These are phyloP conservation scores for Pyrus hybrid DNA, from an alignment of 331 rosid genomes.

Conservation along the genomic window DNA sequence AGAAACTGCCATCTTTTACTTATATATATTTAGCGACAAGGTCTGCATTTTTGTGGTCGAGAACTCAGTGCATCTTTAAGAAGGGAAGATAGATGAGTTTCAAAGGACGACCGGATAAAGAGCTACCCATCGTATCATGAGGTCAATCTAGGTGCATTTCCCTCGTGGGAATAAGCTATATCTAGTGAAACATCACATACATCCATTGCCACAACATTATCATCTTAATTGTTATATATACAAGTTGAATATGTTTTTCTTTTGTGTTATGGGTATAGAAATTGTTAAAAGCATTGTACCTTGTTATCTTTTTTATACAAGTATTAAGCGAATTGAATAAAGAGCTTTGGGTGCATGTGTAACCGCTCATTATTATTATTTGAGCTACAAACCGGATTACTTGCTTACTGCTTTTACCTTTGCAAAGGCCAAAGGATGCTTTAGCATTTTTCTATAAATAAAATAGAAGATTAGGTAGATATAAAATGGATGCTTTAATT, in stretches of 20 bases:
- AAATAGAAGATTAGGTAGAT: background rate
- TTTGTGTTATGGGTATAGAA: background rate
- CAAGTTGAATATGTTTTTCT: background rate
- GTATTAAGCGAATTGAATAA: background rate
- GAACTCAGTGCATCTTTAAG: background rate
- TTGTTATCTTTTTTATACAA: too few relatives aligned
- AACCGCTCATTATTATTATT: background rate
- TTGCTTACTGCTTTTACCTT: background rate
- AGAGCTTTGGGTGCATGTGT: background rate
- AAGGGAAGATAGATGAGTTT: background rate
- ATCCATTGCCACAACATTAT: background rate
- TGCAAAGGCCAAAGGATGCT: background rate
- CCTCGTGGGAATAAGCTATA: background rate
- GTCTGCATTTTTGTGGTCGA: background rate
- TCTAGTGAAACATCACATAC: background rate
- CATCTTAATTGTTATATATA: background rate
- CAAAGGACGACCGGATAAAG: background rate
- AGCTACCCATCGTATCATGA: background rate
- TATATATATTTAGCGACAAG: background rate
- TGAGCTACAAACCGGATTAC: background rate
- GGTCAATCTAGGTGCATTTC: constrained; percentile 8
- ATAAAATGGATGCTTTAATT: background rate
- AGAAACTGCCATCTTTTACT: background rate
- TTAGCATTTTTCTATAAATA: background rate
- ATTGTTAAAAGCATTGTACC: background rate